Conservation (phyloP, 371 early-diverging fungal species). For the Blakeslea trispora region DNA sequence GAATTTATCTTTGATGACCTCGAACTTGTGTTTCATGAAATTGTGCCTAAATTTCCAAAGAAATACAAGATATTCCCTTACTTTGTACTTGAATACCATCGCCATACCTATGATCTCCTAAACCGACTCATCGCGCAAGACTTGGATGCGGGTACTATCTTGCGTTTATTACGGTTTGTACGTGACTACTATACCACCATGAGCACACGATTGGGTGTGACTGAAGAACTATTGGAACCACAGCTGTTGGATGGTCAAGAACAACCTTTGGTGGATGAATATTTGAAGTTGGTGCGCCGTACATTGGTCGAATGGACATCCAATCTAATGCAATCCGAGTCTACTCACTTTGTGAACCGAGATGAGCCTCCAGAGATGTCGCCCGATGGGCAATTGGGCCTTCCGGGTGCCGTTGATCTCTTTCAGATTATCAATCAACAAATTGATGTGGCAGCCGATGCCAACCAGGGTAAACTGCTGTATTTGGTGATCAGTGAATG, state of each 20-base stretch:
- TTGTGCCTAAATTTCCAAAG: slow-evolving; percentile 87
- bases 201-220: slow-evolving; percentile 82
- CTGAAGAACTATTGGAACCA: slow-evolving; percentile 91
- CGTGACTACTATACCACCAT: slow-evolving; percentile 90
- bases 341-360: slow-evolving; percentile 78
- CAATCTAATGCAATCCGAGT: slow-evolving; percentile 84
- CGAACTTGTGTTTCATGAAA: slow-evolving; percentile 81
- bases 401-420: slow-evolving; percentile 81
- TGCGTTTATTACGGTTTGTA: slow-evolving; percentile 84
- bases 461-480: slow-evolving; percentile 83
- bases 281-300: slow-evolving; percentile 80
- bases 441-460: slow-evolving; percentile 83
- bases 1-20: slow-evolving; percentile 90
- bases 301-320: slow-evolving; percentile 91
- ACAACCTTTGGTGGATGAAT: slow-evolving; percentile 82
- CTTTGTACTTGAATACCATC: slow-evolving; percentile 93
- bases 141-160: slow-evolving; percentile 77
- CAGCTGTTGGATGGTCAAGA: slow-evolving; percentile 91
- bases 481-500: slow-evolving; percentile 89
- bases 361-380: slow-evolving; percentile 76
- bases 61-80: slow-evolving; percentile 91
- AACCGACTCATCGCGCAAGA: slow-evolving; percentile 75
- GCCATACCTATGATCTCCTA: slow-evolving; percentile 77
- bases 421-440: slow-evolving; percentile 98
- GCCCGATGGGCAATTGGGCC: slow-evolving; percentile 75